Conservation (phyloP, 306 rosid genomes). For the Lotus japonicus region DNA sequence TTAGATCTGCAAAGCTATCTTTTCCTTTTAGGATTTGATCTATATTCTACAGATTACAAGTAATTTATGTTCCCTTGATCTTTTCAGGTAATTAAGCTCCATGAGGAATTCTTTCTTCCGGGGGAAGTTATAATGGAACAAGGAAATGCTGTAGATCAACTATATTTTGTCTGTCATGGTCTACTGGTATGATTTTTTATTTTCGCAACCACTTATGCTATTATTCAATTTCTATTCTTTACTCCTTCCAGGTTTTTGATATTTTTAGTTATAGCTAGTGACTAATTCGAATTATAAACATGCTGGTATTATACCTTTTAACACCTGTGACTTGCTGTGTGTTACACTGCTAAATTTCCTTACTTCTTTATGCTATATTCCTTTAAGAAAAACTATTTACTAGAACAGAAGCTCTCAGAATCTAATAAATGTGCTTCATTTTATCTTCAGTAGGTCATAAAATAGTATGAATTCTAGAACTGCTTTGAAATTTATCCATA, state of each 20-base stretch:
- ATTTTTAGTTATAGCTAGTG: constrained; percentile 11
- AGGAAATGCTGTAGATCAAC: constrained; percentile 89
- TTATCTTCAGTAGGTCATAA: constrained; percentile 4
- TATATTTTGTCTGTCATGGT: constrained; percentile 90
- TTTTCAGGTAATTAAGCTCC: constrained; percentile 71
- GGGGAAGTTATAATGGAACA: constrained; percentile 91
- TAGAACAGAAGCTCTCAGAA: neutral
- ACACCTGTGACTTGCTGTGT: neutral
- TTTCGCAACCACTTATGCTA: neutral
- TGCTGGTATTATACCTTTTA: neutral
- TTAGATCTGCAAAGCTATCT: neutral
- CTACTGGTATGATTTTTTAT: constrained; percentile 55
- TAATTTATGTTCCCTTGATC: constrained; percentile 13
- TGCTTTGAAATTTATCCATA: no score
- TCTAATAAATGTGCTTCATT: neutral
- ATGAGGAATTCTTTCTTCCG: constrained; percentile 95
- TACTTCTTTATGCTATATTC: neutral
- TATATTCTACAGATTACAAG: no score
- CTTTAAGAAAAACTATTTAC: neutral
- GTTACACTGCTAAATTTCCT: neutral
- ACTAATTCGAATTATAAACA: neutral
- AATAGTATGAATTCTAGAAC: neutral
- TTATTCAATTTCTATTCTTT: constrained; percentile 11
- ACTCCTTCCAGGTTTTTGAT: neutral
- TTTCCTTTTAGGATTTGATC: neutral